phyloP scores from a whole-genome alignment of 2,329 filamentous ascomycete species.

The Fusarium buharicum region DNA sequence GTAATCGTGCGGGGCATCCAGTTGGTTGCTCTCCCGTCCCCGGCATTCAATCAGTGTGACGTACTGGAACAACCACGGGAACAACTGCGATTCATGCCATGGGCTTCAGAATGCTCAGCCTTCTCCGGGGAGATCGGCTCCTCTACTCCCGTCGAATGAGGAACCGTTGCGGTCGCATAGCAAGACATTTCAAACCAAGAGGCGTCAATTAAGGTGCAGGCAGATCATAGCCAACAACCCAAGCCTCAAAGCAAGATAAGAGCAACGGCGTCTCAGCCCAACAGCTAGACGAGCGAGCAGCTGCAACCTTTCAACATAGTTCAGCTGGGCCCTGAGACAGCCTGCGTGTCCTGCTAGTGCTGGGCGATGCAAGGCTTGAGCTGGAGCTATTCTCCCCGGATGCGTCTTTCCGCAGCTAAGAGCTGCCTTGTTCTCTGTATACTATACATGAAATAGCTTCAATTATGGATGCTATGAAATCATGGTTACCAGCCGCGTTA shows the following conservation, averaged over 20 bases:
- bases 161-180: constrained; percentile 15
- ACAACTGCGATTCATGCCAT: constrained; percentile 5
- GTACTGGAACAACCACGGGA: constrained; percentile 4
- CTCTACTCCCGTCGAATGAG: constrained; percentile 11
- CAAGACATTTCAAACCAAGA: constrained; percentile 2
- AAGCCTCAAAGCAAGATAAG: constrained; percentile 8
- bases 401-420: constrained; percentile 9
- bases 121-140: constrained; percentile 12
- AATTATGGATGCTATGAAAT: constrained; percentile 30
- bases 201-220: constrained; percentile 5
- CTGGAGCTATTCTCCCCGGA: constrained; percentile 1
- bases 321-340: constrained; percentile 6
- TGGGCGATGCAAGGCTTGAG: constrained; percentile 6
- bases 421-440: neutral
- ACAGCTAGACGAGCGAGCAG: neutral
- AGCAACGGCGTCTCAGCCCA: constrained; percentile 10
- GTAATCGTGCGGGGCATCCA: constrained; percentile 14
- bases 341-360: constrained; percentile 12
- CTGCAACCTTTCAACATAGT: constrained; percentile 7
- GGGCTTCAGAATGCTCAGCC: constrained; percentile 19
- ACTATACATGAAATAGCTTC: constrained; percentile 9
- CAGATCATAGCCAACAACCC: constrained; percentile 1
- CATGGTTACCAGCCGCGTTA: constrained; percentile 10
- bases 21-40: constrained; percentile 31
- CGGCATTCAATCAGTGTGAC: constrained; percentile 25